Evolutionary conservation across 1,284 basidiomycete species (phyloP).

Genomic region (Sporisorium sorghi): DNA sequence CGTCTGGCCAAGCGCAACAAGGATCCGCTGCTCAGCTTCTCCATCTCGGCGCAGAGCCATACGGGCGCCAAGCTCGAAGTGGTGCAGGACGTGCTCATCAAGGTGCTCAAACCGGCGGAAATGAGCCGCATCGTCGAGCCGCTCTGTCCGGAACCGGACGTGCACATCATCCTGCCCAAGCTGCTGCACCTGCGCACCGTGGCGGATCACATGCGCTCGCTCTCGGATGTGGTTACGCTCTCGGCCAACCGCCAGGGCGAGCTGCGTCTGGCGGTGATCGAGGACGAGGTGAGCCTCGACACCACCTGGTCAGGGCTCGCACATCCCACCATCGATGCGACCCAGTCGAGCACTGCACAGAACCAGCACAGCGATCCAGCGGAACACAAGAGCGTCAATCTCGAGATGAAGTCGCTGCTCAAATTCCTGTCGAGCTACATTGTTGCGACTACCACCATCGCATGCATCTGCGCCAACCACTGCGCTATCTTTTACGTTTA

Average conservation of each 20-base stretch:
- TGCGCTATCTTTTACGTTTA: slow-evolving; percentile 70
- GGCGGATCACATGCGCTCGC: slow-evolving; percentile 63
- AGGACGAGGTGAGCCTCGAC: slow-evolving; percentile 60
- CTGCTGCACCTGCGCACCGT: slow-evolving; percentile 63
- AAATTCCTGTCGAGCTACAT: slow-evolving; percentile 65
- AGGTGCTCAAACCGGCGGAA: slow-evolving; percentile 65
- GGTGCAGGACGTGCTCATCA: slow-evolving; percentile 67
- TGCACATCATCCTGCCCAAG: slow-evolving; percentile 64
- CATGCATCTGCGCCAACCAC: slow-evolving; percentile 66
- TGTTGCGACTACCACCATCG: slow-evolving; percentile 65
- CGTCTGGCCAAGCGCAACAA: slow-evolving; percentile 66
- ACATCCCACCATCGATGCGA: slow-evolving; percentile 50
- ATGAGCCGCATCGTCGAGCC: slow-evolving; percentile 65
- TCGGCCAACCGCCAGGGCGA: slow-evolving; percentile 60
- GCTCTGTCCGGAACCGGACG: slow-evolving; percentile 65
- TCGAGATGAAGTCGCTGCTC: slow-evolving; percentile 65
- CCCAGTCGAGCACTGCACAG: slow-evolving; percentile 36
- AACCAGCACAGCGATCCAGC: slow-evolving; percentile 30
- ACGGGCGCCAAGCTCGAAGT: slow-evolving; percentile 62
- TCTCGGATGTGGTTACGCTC: slow-evolving; percentile 58
- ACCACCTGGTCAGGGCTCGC: slow-evolving; percentile 66
- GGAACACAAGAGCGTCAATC: slow-evolving; percentile 54
- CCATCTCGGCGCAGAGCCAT: slow-evolving; percentile 57
- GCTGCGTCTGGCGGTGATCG: slow-evolving; percentile 46
- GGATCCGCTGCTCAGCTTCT: slow-evolving; percentile 64